Percentiles rank a stretch among this genome's conserved stretches.
These are phyloP conservation scores for Pichia membranifaciens DNA, from an alignment of 805 yeast genomes.

Conservation along the genomic window DNA sequence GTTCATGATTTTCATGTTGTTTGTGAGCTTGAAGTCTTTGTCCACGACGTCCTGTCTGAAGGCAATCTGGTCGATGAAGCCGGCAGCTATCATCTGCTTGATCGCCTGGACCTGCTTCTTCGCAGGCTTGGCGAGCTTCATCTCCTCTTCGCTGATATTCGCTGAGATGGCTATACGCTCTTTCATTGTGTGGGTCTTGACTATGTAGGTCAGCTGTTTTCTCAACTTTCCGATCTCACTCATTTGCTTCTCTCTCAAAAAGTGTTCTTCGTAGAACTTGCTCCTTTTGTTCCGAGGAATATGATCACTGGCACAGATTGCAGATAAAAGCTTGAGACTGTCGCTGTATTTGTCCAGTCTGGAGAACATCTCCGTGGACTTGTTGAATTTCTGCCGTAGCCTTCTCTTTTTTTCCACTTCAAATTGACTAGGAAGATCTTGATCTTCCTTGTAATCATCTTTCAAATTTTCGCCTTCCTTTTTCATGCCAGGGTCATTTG, in stretches of 20 bases:
- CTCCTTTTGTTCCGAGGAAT: constrained; percentile 44
- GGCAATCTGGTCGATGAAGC: constrained; percentile 87
- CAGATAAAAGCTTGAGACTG: constrained; percentile 67
- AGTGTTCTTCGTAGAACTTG: constrained; percentile 52
- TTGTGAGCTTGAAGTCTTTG: constrained; percentile 53
- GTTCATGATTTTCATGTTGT: constrained; percentile 49
- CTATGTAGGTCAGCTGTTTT: constrained; percentile 71
- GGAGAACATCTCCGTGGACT: constrained; percentile 55
- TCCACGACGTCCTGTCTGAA: constrained; percentile 72
- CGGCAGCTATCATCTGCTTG: constrained; percentile 90
- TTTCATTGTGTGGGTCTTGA: constrained; percentile 55
- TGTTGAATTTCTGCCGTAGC: constrained; percentile 46
- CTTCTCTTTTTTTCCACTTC: constrained; percentile 36
- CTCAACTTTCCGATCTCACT: constrained; percentile 80
- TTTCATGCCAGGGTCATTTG: constrained; percentile 18
- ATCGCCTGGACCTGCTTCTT: constrained; percentile 66
- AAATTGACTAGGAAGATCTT: constrained; percentile 21
- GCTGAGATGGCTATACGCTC: constrained; percentile 51
- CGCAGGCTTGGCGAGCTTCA: constrained; percentile 61
- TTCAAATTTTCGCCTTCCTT: constrained; percentile 34
- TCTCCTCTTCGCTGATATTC: constrained; percentile 32
- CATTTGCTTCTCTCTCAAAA: constrained; percentile 73
- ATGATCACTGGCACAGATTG: constrained; percentile 83
- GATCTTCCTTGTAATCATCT: constrained; percentile 23
- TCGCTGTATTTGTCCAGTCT: constrained; percentile 72